These are phyloP conservation scores for Plenodomus lindquistii DNA, from an alignment of 2,329 filamentous ascomycete genomes.

Conservation along the genomic window DNA sequence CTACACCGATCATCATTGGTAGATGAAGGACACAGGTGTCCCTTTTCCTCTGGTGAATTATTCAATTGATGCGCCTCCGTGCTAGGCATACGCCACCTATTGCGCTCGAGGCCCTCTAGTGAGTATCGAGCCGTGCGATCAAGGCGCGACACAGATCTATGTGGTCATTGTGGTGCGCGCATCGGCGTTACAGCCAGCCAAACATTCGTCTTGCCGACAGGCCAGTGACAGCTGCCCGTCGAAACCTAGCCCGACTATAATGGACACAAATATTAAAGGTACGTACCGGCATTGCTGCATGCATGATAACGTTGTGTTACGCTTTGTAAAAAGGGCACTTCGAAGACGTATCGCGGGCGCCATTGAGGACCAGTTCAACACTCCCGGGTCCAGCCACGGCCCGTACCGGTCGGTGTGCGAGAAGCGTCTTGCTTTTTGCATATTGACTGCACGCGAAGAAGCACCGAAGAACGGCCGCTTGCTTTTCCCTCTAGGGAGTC, in stretches of 20 bases:
- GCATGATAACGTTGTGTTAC: not conserved
- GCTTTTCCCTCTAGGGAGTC: not conserved
- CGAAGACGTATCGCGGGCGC: not conserved
- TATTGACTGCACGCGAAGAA: not conserved
- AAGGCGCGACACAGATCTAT: not conserved
- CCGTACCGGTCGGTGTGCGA: conserved; percentile 6
- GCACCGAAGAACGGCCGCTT: not conserved
- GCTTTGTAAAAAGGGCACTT: not conserved
- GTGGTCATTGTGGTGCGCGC: not conserved
- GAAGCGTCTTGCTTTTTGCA: conserved; percentile 1
- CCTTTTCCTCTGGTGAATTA: too few relatives aligned
- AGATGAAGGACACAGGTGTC: too few relatives aligned
- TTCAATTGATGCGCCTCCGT: too few relatives aligned
- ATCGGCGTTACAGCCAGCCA: not conserved
- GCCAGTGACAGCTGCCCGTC: not conserved
- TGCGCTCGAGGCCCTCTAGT: too few relatives aligned
- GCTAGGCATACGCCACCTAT: too few relatives aligned
- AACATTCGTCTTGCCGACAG: not conserved
- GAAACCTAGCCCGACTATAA: not conserved
- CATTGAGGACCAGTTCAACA: not conserved
- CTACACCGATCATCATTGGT: too few relatives aligned
- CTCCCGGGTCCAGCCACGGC: conserved; percentile 3
- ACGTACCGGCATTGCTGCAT: not conserved
- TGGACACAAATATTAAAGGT: not conserved
- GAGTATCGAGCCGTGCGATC: not conserved